Base-by-base conservation (phyloP, 495 filamentous ascomycete species). In the Sordaria brevicollis region DNA sequence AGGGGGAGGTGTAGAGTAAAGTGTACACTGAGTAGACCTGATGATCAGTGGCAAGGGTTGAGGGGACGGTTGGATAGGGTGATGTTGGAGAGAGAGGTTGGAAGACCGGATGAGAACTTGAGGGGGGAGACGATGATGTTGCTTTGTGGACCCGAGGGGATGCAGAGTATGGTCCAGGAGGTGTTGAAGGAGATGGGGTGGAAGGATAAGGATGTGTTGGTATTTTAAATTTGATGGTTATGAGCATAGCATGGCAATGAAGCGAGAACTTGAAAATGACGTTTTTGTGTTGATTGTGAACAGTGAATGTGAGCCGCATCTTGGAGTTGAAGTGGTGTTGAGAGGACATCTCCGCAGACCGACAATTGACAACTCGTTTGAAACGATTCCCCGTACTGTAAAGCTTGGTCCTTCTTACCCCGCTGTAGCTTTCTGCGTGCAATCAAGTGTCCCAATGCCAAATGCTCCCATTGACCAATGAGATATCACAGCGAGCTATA, bases 121-220 rank as follows among this genome's bases (percentile, higher is more conserved):
- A 84, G 80, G 2, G 69, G 72, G 2, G 86, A 89, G 35, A 83
- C 85, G 5, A 80, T 98, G 83, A 90, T 91, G 41, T 76, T 98
- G 70, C 84, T 97, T 54, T 97, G 94, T 82, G 94, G 94, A 10
- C 94, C 94, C 0, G 88, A 86, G 72, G 80, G 88, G 11, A 82
- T 98, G 81, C 93, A 97, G 81, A 89, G 89, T 78, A 87, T 82
- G 71, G 88, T 89, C 13, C 85, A 85, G 73, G 76, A 78, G 62
- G 84, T 87, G 37, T 85, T 97, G 71, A 83, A 86, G 69, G 85
- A 80, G 17, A 82, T 90, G 80, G 92, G 93, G 3, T 97, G 93
- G 92, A 78, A 76, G 41, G 90, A 93, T 74, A 84, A 87, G n/a
- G 88, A 97, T 81, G 77, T 98, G 65, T 77, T 96, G 71, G 94